phyloP scores from a whole-genome alignment of 371 early-diverging fungal genomes.

The Mucor piriformis region DNA sequence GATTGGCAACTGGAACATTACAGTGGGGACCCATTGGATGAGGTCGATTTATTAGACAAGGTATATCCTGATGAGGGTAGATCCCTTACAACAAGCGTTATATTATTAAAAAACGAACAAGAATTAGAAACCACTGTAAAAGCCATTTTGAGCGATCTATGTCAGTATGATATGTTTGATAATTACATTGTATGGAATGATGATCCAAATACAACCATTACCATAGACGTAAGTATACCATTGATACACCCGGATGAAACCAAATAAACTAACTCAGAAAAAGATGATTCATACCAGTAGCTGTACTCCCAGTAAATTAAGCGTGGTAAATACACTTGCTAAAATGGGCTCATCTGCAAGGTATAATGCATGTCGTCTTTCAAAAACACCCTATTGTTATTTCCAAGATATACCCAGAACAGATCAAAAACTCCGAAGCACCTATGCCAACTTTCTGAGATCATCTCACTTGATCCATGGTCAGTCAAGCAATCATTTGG shows the following conservation, averaged over 20 bases:
- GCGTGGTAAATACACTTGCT: conserved; percentile 54
- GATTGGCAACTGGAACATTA: conserved; percentile 46
- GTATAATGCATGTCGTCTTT: conserved; percentile 62
- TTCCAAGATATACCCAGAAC: conserved; percentile 58
- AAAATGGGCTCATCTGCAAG: conserved; percentile 58
- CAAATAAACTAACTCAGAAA: background rate
- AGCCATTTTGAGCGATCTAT: conserved; percentile 54
- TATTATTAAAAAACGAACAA: conserved; percentile 27
- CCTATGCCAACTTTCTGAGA: conserved; percentile 65
- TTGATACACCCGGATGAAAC: too few species aligned
- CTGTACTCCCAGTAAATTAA: conserved; percentile 46
- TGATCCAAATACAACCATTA: conserved; percentile 50
- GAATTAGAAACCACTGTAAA: conserved; percentile 38
- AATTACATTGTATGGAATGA: conserved; percentile 66
- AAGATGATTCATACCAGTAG: conserved; percentile 34
- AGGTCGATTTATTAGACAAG: conserved; percentile 53
- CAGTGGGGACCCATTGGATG: conserved; percentile 21
- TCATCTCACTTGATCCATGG: conserved; percentile 61
- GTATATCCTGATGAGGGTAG: conserved; percentile 62
- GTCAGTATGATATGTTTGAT: conserved; percentile 64
- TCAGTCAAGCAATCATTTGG: conserved; percentile 49
- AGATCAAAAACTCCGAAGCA: conserved; percentile 48
- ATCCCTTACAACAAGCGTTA: conserved; percentile 55
- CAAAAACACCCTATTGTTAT: conserved; percentile 67
- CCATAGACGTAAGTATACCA: conserved; percentile 40